A percentile compares a stretch with the other conserved stretches of the same genome.
These are phyloP conservation scores for Lactuca saligna DNA, from an alignment of 129 eudicot genomes.

Conservation along the genomic window DNA sequence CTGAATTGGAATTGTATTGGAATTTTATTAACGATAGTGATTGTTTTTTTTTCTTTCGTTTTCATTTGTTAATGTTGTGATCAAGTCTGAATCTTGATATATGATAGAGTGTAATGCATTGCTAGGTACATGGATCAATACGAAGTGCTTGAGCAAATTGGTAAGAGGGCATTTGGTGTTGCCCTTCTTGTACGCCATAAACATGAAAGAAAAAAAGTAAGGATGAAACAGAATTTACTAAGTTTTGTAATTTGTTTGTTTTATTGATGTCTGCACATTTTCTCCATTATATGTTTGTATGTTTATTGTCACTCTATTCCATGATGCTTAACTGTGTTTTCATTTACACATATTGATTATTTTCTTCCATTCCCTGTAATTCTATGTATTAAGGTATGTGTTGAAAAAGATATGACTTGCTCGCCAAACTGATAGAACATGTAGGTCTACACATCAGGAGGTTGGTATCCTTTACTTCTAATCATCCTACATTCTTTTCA, in stretches of 20 bases:
- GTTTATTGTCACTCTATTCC: not conserved
- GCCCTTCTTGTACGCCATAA: constrained; percentile 95
- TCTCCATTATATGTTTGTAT: constrained; percentile 8
- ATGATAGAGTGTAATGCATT: constrained; percentile 27
- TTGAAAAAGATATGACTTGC: constrained; percentile 98
- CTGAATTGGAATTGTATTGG: too few relatives aligned
- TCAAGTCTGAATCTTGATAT: not conserved
- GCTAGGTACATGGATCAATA: constrained; percentile 73
- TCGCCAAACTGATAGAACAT: constrained; percentile 95
- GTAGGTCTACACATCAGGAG: constrained; percentile 98
- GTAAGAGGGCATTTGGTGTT: constrained; percentile 93
- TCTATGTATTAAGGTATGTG: constrained; percentile 75
- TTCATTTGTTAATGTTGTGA: too few relatives aligned
- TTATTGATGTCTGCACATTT: not conserved
- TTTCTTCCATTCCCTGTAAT: constrained; percentile 25
- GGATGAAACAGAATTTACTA: constrained; percentile 22
- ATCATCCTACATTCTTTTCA: constrained; percentile 12
- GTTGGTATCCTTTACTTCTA: constrained; percentile 46
- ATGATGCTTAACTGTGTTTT: constrained; percentile 21
- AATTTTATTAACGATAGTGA: too few relatives aligned
- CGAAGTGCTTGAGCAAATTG: constrained; percentile 93
- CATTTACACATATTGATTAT: constrained; percentile 21
- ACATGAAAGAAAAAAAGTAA: constrained; percentile 93
- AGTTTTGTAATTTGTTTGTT: constrained; percentile 7
- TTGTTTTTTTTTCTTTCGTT: too few relatives aligned